phyloP scores from a whole-genome alignment of 306 rosid genomes.

The Glycyrrhiza uralensis region DNA sequence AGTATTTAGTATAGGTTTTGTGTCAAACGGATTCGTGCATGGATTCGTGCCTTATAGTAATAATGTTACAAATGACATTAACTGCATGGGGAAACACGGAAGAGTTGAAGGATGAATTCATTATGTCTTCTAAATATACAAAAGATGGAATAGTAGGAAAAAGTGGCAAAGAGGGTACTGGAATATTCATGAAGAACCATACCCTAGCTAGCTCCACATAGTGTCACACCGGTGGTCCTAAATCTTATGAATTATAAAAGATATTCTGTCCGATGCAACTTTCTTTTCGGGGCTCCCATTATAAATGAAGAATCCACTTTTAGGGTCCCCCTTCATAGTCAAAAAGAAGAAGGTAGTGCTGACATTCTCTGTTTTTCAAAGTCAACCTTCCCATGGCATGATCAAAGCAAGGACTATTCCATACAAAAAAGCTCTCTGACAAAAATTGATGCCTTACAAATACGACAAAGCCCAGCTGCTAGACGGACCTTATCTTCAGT shows the following conservation, averaged over 20 bases:
- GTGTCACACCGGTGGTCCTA: neutral
- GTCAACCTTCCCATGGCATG: constrained; percentile 36
- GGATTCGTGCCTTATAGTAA: too few species aligned
- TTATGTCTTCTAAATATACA: neutral
- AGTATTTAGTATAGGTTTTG: too few species aligned
- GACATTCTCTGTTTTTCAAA: constrained; percentile 40
- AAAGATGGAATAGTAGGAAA: neutral
- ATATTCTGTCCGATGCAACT: constrained; percentile 33
- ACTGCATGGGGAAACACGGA: too few species aligned
- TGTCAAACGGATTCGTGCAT: too few species aligned
- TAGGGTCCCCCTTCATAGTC: constrained; percentile 29
- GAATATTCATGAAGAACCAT: neutral
- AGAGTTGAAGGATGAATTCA: too few species aligned
- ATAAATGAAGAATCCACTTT: constrained; percentile 35
- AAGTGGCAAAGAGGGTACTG: neutral
- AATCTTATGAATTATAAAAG: constrained; percentile 15
- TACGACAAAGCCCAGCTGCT: constrained; percentile 17
- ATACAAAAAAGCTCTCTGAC: neutral
- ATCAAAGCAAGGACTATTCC: constrained; percentile 4
- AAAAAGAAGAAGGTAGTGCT: constrained; percentile 35
- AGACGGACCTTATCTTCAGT: constrained; percentile 27
- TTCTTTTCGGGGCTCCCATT: constrained; percentile 27
- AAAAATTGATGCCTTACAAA: constrained; percentile 25
- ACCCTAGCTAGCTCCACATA: too few species aligned
- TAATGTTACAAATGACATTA: too few species aligned